Percentiles rank a stretch among this genome's conserved stretches.
Conservation (phyloP, 129 eudicot genomes). For the Pseudognaphalium luteoalbum region DNA sequence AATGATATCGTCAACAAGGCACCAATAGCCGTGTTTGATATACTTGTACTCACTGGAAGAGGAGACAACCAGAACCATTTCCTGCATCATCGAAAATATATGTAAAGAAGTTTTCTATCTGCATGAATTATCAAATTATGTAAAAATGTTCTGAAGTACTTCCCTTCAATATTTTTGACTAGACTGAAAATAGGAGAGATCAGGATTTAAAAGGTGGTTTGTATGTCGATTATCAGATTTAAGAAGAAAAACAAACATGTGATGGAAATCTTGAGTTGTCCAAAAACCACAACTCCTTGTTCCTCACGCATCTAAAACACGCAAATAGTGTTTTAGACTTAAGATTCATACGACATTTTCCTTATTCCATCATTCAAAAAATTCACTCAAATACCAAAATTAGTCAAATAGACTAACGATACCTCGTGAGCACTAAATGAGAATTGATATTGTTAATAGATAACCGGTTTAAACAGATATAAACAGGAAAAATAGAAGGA, state of each 20-base stretch:
- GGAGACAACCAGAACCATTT: conserved; percentile 31
- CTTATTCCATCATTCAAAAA: not conserved
- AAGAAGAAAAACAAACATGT: not conserved
- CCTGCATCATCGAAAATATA: conserved; percentile 23
- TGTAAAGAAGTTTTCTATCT: not conserved
- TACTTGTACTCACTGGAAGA: conserved; percentile 34
- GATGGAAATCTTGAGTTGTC: not conserved
- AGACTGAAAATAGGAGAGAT: not conserved
- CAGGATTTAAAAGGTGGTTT: not conserved
- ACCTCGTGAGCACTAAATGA: no score
- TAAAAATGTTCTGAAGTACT: not conserved
- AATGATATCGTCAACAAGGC: conserved; percentile 36
- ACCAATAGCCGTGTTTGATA: conserved; percentile 47
- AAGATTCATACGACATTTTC: not conserved
- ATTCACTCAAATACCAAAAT: no score
- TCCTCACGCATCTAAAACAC: conserved; percentile 2
- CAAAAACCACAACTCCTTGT: not conserved
- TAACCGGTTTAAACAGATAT: no score
- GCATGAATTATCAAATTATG: not conserved
- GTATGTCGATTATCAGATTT: not conserved
- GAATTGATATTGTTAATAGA: no score
- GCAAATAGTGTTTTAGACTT: not conserved
- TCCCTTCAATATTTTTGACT: not conserved
- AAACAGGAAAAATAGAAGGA: no score
- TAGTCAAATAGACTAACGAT: not conserved